A percentile compares a stretch with the other conserved stretches of the same genome.
Conservation (phyloP, 805 yeast species). For the Wickerhamiella alocasiicola region DNA sequence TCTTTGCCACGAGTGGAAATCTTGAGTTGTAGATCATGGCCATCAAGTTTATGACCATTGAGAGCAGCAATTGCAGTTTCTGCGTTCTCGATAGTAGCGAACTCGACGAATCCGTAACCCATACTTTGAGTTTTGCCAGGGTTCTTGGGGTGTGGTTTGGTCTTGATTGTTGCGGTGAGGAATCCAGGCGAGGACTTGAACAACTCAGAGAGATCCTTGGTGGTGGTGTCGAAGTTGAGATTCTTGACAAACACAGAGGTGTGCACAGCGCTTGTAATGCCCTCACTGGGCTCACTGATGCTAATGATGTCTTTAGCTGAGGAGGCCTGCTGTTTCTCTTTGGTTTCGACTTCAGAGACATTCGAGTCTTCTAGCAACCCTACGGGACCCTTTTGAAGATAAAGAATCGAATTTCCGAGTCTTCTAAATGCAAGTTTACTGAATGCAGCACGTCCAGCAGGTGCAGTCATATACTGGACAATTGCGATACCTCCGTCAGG, state of each 20-base stretch:
- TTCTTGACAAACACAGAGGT: conserved; percentile 86
- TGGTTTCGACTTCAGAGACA: conserved; percentile 10
- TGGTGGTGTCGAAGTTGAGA: conserved; percentile 70
- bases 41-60: conserved; percentile 72
- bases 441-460: conserved; percentile 83
- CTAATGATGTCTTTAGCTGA: conserved; percentile 19
- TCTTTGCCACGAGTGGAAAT: conserved; percentile 58
- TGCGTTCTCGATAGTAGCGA: conserved; percentile 66
- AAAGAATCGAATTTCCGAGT: conserved; percentile 73
- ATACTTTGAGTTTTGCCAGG: conserved; percentile 61
- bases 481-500: conserved; percentile 95
- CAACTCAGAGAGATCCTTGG: conserved; percentile 39
- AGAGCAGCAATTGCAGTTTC: conserved; percentile 55
- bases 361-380: conserved; percentile 43
- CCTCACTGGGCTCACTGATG: conserved; percentile 22
- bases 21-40: conserved; percentile 82
- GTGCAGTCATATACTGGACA: conserved; percentile 71
- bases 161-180: conserved; percentile 67
- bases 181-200: conserved; percentile 72
- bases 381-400: conserved; percentile 88
- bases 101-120: conserved; percentile 98
- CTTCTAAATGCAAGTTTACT: conserved; percentile 76
- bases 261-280: conserved; percentile 53
- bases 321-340: conserved; percentile 32
- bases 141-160: conserved; percentile 75